Base-by-base conservation (phyloP, 306 rosid genomes). In the peach (Prunus persica) region DNA sequence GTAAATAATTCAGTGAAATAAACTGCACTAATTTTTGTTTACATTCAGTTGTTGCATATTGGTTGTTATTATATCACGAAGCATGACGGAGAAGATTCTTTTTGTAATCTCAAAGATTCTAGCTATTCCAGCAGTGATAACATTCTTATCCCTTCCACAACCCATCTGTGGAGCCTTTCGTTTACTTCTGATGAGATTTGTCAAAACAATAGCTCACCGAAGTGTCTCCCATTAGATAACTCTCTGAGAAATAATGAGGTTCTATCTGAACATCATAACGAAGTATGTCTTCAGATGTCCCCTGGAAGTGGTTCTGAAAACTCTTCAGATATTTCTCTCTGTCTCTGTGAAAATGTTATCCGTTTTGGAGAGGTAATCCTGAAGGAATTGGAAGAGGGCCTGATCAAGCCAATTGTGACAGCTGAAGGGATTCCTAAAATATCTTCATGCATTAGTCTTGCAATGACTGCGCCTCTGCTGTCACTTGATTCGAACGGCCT, bases 11-110 rank as follows among this genome's bases (percentile, higher is more conserved):
- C 24, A 60, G 76, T 73, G 72, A 49, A 49, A 57, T 12, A 63
- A 73, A 56, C 45, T 67, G 75, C 84, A 81, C 76, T 73, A 49
- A 41, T 74, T 83, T 79, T 71, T 43, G 60, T 74, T 72, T 65
- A 54, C 64, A 80, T 83, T 84, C 93, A 90, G 98, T 74, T 82
- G 64, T 75, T 95, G 89, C 95, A 86, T 86, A 92, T 95, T 79
- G 97, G 96, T 75, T 81, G 81, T 77, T 84, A 88, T 86, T 95
- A 92, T 85, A 79, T 90, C 61, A 65, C 83, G 81, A 84, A 87
- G 80, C 85, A 84, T 82, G 54, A 78, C 56, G 64, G 52, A 65
- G 83, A 86, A 71, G 87, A 82, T 58, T 78, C 83, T 73, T 82
- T 89, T 66, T 84, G 89, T 84, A 73, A 73, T 56, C 25, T 71